These are phyloP conservation scores for Casaregolazyma lundiana DNA, from an alignment of 1,139 yeast genomes.

Conservation along the genomic window DNA sequence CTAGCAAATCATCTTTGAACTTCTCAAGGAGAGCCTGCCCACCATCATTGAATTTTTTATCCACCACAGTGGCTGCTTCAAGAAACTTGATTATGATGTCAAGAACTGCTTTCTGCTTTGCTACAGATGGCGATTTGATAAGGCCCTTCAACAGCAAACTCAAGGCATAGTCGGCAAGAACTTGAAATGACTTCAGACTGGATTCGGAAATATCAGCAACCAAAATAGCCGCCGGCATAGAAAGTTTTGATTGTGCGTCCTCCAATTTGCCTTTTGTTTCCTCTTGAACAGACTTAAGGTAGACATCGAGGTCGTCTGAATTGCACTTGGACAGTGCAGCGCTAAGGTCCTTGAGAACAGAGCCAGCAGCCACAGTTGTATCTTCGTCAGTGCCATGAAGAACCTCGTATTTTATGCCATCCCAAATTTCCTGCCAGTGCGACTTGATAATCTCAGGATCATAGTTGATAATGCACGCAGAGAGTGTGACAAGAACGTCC, in stretches of 20 bases:
- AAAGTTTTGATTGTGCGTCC: conserved; percentile 47
- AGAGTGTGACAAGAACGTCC: conserved; percentile 67
- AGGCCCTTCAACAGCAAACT: conserved; percentile 34
- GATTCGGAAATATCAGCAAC: conserved; percentile 52
- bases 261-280: conserved; percentile 58
- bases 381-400: conserved; percentile 63
- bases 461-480: conserved; percentile 52
- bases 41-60: conserved; percentile 3
- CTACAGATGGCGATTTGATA: conserved; percentile 37
- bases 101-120: conserved; percentile 57
- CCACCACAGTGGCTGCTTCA: conserved; percentile 14
- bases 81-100: conserved; percentile 48
- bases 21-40: conserved; percentile 11
- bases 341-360: conserved; percentile 44
- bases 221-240: conserved; percentile 30
- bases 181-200: conserved; percentile 42
- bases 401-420: conserved; percentile 80
- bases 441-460: conserved; percentile 41
- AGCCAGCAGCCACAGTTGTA: conserved; percentile 42
- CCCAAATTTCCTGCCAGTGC: conserved; percentile 77
- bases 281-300: conserved; percentile 36
- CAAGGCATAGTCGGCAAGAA: conserved; percentile 39
- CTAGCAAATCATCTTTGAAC: conserved; percentile 62
- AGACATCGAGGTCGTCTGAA: conserved; percentile 22
- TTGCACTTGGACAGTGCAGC: conserved; percentile 30